A percentile compares a stretch with the other conserved stretches of the same genome.
Conservation (phyloP, 768 basidiomycete genomes). For the Pholiota conissans region DNA sequence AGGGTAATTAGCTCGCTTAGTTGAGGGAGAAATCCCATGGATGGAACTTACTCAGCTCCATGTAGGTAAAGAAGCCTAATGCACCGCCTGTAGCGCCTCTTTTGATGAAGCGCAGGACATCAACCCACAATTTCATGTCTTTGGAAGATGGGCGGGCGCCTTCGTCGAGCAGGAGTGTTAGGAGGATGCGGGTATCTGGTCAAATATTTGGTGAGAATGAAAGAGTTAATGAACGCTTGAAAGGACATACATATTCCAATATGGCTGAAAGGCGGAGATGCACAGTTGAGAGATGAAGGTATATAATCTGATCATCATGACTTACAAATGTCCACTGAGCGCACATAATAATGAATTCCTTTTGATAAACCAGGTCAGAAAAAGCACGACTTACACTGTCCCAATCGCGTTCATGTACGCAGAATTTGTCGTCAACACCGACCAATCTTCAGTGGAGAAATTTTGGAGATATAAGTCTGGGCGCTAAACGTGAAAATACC, state of each 20-base stretch:
- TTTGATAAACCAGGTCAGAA: background rate
- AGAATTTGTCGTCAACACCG: slow-evolving; percentile 50
- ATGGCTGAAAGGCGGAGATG: slow-evolving; percentile 33
- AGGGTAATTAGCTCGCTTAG: background rate
- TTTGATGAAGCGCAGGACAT: slow-evolving; percentile 51
- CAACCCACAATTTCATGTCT: slow-evolving; percentile 61
- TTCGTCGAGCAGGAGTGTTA: slow-evolving; percentile 48
- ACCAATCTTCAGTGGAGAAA: slow-evolving; percentile 56
- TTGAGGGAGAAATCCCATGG: background rate
- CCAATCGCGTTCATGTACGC: slow-evolving; percentile 50
- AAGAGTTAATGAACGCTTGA: background rate
- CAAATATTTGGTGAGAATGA: background rate
- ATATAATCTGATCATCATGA: background rate
- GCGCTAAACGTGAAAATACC: slow-evolving; percentile 22
- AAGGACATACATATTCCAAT: slow-evolving; percentile 50
- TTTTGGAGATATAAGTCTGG: slow-evolving; percentile 56
- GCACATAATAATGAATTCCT: background rate
- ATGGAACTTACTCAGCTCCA: slow-evolving; percentile 47
- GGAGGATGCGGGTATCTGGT: slow-evolving; percentile 46
- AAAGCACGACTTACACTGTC: slow-evolving; percentile 27
- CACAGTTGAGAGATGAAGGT: slow-evolving; percentile 1
- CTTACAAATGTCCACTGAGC: slow-evolving; percentile 9
- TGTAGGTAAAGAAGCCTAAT: slow-evolving; percentile 57
- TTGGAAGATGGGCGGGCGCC: slow-evolving; percentile 41
- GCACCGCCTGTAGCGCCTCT: slow-evolving; percentile 45